Evolutionary conservation across 1,284 basidiomycete species (phyloP).

Genomic region (Leccinum pachyderme): DNA sequence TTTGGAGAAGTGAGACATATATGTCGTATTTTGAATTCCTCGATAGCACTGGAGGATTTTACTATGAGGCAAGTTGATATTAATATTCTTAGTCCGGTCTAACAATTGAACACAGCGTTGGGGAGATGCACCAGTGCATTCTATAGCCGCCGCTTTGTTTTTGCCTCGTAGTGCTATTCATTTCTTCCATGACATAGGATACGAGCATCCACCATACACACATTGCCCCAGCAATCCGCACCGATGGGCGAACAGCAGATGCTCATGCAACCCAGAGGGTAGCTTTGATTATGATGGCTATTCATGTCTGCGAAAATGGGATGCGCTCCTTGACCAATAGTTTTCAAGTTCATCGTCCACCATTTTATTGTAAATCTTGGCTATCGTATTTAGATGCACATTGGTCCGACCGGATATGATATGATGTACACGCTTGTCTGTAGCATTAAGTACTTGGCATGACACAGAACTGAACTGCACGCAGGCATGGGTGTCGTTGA

Average conservation of each 20-base stretch:
- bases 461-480: neutral
- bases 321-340: neutral
- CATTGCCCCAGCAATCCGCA: conserved; percentile 55
- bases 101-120: conserved; percentile 49
- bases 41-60: conserved; percentile 79
- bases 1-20: conserved; percentile 80
- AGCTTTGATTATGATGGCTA: conserved; percentile 46
- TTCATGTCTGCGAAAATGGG: conserved; percentile 27
- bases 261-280: conserved; percentile 45
- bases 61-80: conserved; percentile 63
- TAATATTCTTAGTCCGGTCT: neutral
- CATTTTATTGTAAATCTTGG: neutral
- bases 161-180: conserved; percentile 67
- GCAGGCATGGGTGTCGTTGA: neutral
- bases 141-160: conserved; percentile 76
- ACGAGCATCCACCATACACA: conserved; percentile 56
- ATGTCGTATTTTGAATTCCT: conserved; percentile 76
- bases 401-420: neutral
- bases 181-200: conserved; percentile 63
- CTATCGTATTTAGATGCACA: neutral
- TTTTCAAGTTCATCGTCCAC: neutral
- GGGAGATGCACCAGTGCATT: conserved; percentile 89
- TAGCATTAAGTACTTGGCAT: neutral
- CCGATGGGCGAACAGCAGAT: conserved; percentile 42
- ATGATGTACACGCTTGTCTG: neutral